A percentile compares a stretch with the other conserved stretches of the same genome.
Conservation (phyloP, 192 early-diverging fungal genomes). For the Backusella mclennaniae region DNA sequence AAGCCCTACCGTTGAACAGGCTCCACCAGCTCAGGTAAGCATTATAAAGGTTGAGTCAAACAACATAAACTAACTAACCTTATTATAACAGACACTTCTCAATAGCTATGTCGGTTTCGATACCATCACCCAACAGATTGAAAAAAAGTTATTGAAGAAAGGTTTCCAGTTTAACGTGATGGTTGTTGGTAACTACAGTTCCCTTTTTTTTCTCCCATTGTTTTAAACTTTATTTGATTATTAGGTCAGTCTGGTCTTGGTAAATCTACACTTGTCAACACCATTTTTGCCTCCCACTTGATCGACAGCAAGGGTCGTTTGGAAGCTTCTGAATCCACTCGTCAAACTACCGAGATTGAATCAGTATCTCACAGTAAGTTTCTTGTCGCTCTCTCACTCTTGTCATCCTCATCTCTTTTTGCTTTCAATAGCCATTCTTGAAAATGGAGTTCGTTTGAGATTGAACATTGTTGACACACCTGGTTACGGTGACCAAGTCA, state of each 20-base stretch:
- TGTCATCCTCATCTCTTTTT: background rate
- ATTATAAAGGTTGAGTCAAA: no score
- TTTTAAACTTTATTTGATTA: conserved; percentile 23
- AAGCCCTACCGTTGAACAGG: background rate
- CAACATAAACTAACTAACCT: background rate
- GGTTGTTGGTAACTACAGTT: conserved; percentile 83
- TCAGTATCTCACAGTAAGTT: conserved; percentile 79
- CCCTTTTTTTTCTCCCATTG: background rate
- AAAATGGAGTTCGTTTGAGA: conserved; percentile 90
- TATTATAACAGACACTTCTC: conserved; percentile 48
- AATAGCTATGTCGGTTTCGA: conserved; percentile 98
- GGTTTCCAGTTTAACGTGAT: conserved; percentile 98
- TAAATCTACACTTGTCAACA: conserved; percentile 98
- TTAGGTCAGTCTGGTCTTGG: conserved; percentile 91
- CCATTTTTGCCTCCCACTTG: conserved; percentile 93
- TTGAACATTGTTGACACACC: conserved; percentile 98
- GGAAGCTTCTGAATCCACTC: conserved; percentile 72
- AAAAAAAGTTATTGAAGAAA: conserved; percentile 94
- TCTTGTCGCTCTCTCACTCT: background rate
- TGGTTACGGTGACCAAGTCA: conserved; percentile 94
- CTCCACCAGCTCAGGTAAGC: background rate
- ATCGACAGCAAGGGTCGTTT: conserved; percentile 89
- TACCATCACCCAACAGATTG: conserved; percentile 94
- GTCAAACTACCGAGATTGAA: conserved; percentile 97
- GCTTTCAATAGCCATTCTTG: conserved; percentile 74